phyloP scores from a whole-genome alignment of 2,329 filamentous ascomycete genomes.

The Pyrenochaeta sp. region DNA sequence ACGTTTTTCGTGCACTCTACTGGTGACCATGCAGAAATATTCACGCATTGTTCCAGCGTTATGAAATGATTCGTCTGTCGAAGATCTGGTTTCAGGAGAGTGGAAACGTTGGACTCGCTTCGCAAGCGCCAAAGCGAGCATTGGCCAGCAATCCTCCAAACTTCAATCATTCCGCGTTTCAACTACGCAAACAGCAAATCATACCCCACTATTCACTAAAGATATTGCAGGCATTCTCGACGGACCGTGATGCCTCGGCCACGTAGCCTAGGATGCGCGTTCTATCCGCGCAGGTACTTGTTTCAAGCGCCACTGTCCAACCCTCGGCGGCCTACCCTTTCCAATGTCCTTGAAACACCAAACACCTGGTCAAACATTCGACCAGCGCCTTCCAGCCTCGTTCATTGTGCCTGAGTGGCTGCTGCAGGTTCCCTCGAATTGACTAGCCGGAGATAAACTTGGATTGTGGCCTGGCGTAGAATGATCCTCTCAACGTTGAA shows the following conservation, averaged over 20 bases:
- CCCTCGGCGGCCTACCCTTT: constrained; percentile 26
- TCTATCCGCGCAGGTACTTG: constrained; percentile 19
- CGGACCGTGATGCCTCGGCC: constrained; percentile 15
- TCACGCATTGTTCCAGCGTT: not conserved
- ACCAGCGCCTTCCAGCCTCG: constrained; percentile 21
- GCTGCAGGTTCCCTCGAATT: constrained; percentile 26
- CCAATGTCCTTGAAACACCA: constrained; percentile 43
- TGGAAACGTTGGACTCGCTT: constrained; percentile 12
- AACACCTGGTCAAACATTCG: constrained; percentile 30
- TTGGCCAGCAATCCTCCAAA: constrained; percentile 17
- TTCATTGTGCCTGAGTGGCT: constrained; percentile 23
- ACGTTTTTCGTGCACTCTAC: not conserved
- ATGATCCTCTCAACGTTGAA: constrained; percentile 27
- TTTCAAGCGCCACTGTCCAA: constrained; percentile 34
- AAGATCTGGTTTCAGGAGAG: constrained; percentile 17
- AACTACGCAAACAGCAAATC: constrained; percentile 22
- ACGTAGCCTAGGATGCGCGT: constrained; percentile 18
- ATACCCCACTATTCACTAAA: constrained; percentile 2
- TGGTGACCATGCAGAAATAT: not conserved
- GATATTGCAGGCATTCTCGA: constrained; percentile 11
- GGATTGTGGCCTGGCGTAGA: constrained; percentile 15
- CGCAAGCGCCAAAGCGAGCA: constrained; percentile 19
- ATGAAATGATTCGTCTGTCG: constrained; percentile 9
- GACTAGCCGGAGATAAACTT: constrained; percentile 27
- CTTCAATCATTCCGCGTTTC: constrained; percentile 27